These are phyloP conservation scores for Dendrocalamus sinicus DNA, from an alignment of 176 grass and related monocot genomes.

Conservation along the genomic window DNA sequence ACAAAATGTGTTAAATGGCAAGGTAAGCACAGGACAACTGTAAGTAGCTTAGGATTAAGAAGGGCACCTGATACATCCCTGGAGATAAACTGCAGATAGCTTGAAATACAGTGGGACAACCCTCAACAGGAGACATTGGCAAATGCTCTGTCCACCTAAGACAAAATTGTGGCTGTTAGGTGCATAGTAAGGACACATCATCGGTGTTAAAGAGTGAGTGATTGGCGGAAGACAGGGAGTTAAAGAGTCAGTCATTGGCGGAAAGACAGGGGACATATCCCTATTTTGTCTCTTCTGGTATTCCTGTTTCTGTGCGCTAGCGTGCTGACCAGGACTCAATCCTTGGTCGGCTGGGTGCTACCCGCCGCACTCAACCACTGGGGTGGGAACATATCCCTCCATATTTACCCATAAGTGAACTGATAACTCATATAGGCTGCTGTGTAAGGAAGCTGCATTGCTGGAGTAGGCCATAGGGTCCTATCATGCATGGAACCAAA, in stretches of 20 bases:
- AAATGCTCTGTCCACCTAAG: constrained; percentile 88
- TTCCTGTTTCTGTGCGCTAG: background rate
- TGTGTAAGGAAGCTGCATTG: constrained; percentile 7
- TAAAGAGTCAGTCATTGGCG: background rate
- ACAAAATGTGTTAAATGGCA: constrained; percentile 12
- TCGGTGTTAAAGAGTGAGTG: background rate
- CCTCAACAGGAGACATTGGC: constrained; percentile 90
- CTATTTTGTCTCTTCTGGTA: background rate
- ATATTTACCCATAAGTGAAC: background rate
- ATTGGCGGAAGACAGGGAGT: background rate
- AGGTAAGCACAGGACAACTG: background rate
- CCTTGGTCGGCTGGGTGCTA: background rate
- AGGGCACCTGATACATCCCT: constrained; percentile 72
- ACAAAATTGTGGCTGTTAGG: constrained; percentile 20
- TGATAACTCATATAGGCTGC: background rate
- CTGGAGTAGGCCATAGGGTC: background rate
- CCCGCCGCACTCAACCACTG: no score
- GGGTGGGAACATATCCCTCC: background rate
- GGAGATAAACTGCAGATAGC: constrained; percentile 71
- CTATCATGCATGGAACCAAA: background rate
- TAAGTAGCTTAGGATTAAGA: background rate
- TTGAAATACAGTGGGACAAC: constrained; percentile 85
- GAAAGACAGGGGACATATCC: background rate
- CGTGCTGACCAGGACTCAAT: background rate
- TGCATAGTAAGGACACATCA: constrained; percentile 10